Conservation (phyloP, 75 land plant genomes). For the Cunninghamia lanceolata region DNA sequence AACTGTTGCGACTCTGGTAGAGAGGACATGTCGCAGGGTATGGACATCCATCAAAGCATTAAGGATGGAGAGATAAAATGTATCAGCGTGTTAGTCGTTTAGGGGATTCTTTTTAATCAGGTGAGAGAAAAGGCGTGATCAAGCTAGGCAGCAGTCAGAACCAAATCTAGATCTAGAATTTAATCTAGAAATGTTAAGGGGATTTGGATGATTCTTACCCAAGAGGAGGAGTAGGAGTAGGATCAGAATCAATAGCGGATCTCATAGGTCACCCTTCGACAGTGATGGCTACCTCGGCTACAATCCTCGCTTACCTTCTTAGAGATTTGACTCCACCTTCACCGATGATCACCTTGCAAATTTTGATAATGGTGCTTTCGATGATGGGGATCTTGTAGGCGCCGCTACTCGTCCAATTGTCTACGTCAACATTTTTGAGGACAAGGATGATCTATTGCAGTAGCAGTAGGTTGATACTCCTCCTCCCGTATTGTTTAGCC, state of each 20-base stretch:
- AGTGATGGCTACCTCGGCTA: slow-evolving; percentile 48
- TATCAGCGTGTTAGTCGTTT: too few relatives aligned
- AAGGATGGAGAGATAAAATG: too few relatives aligned
- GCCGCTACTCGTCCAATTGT: background rate
- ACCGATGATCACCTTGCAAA: background rate
- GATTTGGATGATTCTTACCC: background rate
- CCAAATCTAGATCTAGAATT: background rate
- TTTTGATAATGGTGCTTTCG: background rate
- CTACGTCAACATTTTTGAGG: background rate
- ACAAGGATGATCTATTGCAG: slow-evolving; percentile 6
- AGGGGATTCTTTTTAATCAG: background rate
- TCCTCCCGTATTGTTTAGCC: slow-evolving; percentile 17
- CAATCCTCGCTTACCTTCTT: slow-evolving; percentile 37
- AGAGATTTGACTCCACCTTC: slow-evolving; percentile 19
- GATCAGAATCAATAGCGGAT: too few relatives aligned
- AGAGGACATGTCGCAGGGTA: too few relatives aligned
- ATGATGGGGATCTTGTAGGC: too few relatives aligned
- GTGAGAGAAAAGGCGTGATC: background rate
- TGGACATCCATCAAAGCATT: too few relatives aligned
- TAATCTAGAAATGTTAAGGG: background rate
- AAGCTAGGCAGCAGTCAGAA: background rate
- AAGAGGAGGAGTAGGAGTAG: background rate
- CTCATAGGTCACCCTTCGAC: slow-evolving; percentile 31
- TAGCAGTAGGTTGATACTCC: slow-evolving; percentile 6
- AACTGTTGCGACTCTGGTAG: too few relatives aligned